phyloP scores from a whole-genome alignment of 78 protist species.

The Dictyostelium capitatum region DNA sequence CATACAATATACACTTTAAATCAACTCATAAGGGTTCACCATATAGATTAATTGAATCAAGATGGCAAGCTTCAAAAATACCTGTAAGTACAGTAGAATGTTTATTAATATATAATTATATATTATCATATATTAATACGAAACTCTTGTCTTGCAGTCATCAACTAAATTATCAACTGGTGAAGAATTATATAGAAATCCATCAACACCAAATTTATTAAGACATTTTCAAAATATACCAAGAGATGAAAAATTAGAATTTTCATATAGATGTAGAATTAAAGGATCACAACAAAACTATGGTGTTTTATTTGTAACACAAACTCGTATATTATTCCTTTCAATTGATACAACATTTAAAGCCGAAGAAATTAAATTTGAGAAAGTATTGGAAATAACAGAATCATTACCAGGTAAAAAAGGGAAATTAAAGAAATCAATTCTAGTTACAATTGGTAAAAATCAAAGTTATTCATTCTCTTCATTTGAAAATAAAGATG shows the following conservation, averaged over 20 bases:
- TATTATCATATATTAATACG: background rate
- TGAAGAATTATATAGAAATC: slow-evolving; percentile 13
- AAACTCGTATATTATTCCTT: slow-evolving; percentile 1
- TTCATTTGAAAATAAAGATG: slow-evolving; percentile 7
- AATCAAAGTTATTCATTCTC: background rate
- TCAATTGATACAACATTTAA: slow-evolving; percentile 16
- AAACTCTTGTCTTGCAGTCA: background rate
- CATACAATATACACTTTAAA: slow-evolving; percentile 1
- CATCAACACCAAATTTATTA: slow-evolving; percentile 8
- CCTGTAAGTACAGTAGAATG: too few relatives aligned
- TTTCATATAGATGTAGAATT: background rate
- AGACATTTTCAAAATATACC: slow-evolving; percentile 9
- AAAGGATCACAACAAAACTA: slow-evolving; percentile 2
- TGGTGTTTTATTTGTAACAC: background rate
- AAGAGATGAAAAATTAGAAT: slow-evolving; percentile 7
- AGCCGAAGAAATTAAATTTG: slow-evolving; percentile 7
- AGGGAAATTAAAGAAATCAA: slow-evolving; percentile 14
- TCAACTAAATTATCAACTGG: background rate
- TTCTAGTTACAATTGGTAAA: slow-evolving; percentile 4
- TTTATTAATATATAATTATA: background rate
- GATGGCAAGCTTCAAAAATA: background rate
- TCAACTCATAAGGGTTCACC: background rate
- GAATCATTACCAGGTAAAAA: slow-evolving; percentile 12
- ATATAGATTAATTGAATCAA: slow-evolving; percentile 5
- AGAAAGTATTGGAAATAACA: background rate